Evolutionary conservation across 202 grass and related monocot genomes (phyloP), one percentile per base, ranked within the genome.

Genomic region (Brachypodium distachyon): DNA sequence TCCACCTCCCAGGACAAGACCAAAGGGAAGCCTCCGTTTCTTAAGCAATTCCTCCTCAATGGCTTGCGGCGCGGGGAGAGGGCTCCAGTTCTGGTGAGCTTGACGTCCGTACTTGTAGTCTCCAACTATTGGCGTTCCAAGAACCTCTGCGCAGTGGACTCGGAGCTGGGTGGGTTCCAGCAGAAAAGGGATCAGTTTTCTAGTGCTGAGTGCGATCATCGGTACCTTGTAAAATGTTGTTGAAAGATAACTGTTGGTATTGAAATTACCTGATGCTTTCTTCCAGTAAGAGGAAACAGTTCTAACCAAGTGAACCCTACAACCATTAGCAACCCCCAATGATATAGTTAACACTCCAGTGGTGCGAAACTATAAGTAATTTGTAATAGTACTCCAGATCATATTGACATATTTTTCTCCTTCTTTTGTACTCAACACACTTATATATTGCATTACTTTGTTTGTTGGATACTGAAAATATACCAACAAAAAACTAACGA

Each of bases 241-340:
- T 54, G 49, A 49, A 54, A n/a, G 41, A 40, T 49, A 33, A 69
- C 16, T 9, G 34, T 53, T n/a, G 19, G 59, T 58, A 43, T 27
- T 61, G n/a, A 26, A 63, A 50, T 54, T 86, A 87, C 94, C 91
- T 94, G 94, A 84, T 97, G 94, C 87, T 94, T 97, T 89, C 94
- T 91, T 82, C 94, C 94, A 22, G 94, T 97, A 13, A 79, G 84
- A 39, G 91, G 94, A 72, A 86, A 91, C 57, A 97, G 55, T 57
- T 94, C 91, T 77, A 97, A 73, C 94, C 91, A 97, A n/a, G 91
- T 84, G 57, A 79, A 92, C 25, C 91, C 94, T 97, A 44, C 53
- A 90, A 56, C 61, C 29, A 74, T 63, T 73, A 55, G 61, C 61
- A 67, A 65, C 61, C 60, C 27, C 43, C 53, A 83, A 61, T 67